phyloP scores from a whole-genome alignment of 2,329 filamentous ascomycete species.

The Fulvia fulva region DNA sequence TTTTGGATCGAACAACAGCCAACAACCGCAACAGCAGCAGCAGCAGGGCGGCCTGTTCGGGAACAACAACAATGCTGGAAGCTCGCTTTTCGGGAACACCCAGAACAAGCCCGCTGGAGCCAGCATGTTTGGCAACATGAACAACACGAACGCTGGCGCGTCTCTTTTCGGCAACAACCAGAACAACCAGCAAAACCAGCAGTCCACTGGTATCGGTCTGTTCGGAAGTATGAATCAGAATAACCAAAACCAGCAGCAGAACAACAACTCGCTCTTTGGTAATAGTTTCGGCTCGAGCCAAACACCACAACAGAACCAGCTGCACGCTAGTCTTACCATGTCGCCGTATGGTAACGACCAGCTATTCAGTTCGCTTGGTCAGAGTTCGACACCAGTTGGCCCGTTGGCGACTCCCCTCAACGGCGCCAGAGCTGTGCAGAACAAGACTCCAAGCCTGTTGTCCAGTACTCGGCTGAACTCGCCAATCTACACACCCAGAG shows the following conservation, averaged over 20 bases:
- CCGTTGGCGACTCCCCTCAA: conserved; percentile 87
- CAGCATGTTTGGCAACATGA: conserved; percentile 38
- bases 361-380: conserved; percentile 70
- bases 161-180: conserved; percentile 33
- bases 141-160: conserved; percentile 30
- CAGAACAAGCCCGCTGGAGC: conserved; percentile 40
- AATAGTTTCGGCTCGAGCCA: conserved; percentile 40
- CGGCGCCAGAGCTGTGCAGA: conserved; percentile 48
- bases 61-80: too few species aligned
- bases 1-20: conserved; percentile 35
- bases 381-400: conserved; percentile 69
- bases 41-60: conserved; percentile 20
- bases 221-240: conserved; percentile 27
- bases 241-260: conserved; percentile 42
- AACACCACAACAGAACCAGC: conserved; percentile 55
- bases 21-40: conserved; percentile 27
- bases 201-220: conserved; percentile 38
- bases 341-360: conserved; percentile 88
- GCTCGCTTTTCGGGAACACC: conserved; percentile 34
- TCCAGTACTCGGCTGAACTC: conserved; percentile 53
- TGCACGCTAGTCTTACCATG: conserved; percentile 60
- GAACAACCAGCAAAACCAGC: conserved; percentile 37
- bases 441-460: conserved; percentile 29
- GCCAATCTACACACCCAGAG: conserved; percentile 69
- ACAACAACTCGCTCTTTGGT: conserved; percentile 52